Base-by-base conservation (phyloP, 768 basidiomycete species). In the Sarcomyxa edulis region DNA sequence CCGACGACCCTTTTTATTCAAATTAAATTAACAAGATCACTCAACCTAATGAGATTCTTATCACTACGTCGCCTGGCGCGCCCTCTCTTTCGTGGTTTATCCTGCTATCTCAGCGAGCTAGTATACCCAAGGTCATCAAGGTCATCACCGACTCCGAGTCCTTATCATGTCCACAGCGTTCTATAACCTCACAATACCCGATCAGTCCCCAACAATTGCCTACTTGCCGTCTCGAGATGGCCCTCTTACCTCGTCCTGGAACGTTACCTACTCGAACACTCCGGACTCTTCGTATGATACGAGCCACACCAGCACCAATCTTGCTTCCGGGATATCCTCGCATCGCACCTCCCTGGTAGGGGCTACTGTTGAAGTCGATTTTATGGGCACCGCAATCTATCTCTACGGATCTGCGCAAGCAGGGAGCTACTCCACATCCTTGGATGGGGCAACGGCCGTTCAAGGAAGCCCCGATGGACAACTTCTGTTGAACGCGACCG, bases 211-310 rank as follows among this genome's bases (percentile, higher is more conserved):
- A 11, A 40, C 35, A 1, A 35, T 37, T 2, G 3, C 23, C 1
- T 49, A 44, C 21, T 14, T 14, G 7, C 52, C 52, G 0, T 27
- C 45, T 15, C 47, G 52, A 2, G 52, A 53, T 28, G 44, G 42
- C 16, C 22, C 22, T 4, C 28, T 35, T 3, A 22, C 30, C 6
- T 31, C 37, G 8, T 32, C 34, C 1, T 53, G 49, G 51, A 24
- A 42, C 29, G 42, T 46, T 1, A n/a, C 25, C 7, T 53, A 47
- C 44, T 24, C 42, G 7, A 40, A 38, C n/a, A 42, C 44, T 6
- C n/a, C 42, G 1, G 49, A 52, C 9, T 11, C 15, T n/a, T 27
- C 32, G 6, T 52, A 48, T 14, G 47, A 50, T 35, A 6, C 22
- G 5, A n/a, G n/a, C n/a, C n/a, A n/a, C n/a, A n/a, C n/a, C n/a